These are phyloP conservation scores for Lycium ferocissimum DNA, from an alignment of 257 asterid species.

Conservation along the genomic window DNA sequence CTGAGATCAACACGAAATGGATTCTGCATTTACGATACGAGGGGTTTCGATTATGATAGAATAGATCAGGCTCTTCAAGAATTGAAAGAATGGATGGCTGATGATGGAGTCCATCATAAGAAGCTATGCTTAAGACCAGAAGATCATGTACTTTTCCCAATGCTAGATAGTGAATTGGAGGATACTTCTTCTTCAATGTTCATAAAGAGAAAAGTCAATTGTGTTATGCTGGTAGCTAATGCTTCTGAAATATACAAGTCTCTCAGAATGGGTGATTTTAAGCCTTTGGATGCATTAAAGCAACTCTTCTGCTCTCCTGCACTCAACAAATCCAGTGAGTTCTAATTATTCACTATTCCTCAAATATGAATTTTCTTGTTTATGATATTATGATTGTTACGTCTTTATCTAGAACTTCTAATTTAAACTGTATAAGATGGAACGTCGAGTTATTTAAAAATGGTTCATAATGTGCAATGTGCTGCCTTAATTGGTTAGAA, in stretches of 20 bases:
- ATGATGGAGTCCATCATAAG: slow-evolving; percentile 40
- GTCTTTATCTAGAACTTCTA: too few species aligned
- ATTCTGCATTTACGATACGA: slow-evolving; percentile 43
- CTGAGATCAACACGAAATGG: slow-evolving; percentile 37
- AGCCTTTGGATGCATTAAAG: slow-evolving; percentile 38
- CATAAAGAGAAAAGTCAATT: slow-evolving; percentile 36
- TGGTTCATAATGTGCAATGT: too few species aligned
- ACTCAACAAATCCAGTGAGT: slow-evolving; percentile 38
- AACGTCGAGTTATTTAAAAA: too few species aligned
- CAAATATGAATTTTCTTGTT: too few species aligned
- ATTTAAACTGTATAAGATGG: too few species aligned
- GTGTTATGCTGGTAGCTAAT: slow-evolving; percentile 43
- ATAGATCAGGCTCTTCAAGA: slow-evolving; percentile 36
- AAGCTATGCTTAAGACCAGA: slow-evolving; percentile 33
- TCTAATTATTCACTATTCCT: neutral
- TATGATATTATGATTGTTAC: too few species aligned
- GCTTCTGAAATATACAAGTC: slow-evolving; percentile 37
- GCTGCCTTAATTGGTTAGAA: too few species aligned
- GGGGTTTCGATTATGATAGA: slow-evolving; percentile 37
- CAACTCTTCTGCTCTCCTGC: slow-evolving; percentile 33
- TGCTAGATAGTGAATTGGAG: slow-evolving; percentile 14
- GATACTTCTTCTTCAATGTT: slow-evolving; percentile 26
- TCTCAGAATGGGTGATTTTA: slow-evolving; percentile 33
- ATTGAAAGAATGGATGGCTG: slow-evolving; percentile 39
- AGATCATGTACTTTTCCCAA: slow-evolving; percentile 24